phyloP scores from a whole-genome alignment of 2,329 filamentous ascomycete genomes.

The Fusarium sp. region DNA sequence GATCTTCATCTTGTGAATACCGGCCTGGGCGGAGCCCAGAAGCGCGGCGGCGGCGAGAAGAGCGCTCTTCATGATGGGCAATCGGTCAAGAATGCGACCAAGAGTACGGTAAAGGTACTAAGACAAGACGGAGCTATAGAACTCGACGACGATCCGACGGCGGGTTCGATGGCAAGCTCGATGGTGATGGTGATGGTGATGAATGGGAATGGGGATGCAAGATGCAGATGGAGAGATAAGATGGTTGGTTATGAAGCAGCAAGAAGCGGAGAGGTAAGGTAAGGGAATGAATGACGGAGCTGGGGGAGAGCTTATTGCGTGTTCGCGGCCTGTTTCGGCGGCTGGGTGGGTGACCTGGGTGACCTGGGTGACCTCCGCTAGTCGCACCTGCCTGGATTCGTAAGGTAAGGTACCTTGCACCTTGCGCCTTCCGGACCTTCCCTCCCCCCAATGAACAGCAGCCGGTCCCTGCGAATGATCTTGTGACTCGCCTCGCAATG shows the following conservation, averaged over 20 bases:
- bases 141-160: slow-evolving; percentile 25
- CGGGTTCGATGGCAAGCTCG: slow-evolving; percentile 25
- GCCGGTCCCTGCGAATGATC: slow-evolving; percentile 35
- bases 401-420: slow-evolving; percentile 12
- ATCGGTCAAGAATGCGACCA: slow-evolving; percentile 33
- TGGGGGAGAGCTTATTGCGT: slow-evolving; percentile 44
- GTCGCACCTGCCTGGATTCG: slow-evolving; percentile 40
- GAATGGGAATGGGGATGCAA: slow-evolving; percentile 15
- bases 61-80: slow-evolving; percentile 84
- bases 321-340: slow-evolving; percentile 44
- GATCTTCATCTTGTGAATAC: slow-evolving; percentile 95
- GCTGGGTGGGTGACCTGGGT: slow-evolving; percentile 12
- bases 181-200: slow-evolving; percentile 4
- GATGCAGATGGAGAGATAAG: slow-evolving; percentile 43
- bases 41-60: slow-evolving; percentile 83
- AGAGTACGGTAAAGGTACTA: neutral
- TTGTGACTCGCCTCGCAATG: slow-evolving; percentile 46
- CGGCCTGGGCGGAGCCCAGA: slow-evolving; percentile 85
- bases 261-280: slow-evolving; percentile 39
- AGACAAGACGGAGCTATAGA: slow-evolving; percentile 2
- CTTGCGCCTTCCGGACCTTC: slow-evolving; percentile 24
- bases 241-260: slow-evolving; percentile 39
- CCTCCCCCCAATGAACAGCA: slow-evolving; percentile 7
- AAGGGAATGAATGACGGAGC: slow-evolving; percentile 44
- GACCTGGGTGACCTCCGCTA: slow-evolving; percentile 9